Percentiles rank a stretch among this genome's conserved stretches.
phyloP scores from a whole-genome alignment of 1,139 yeast genomes.

The Yamadazyma songkhlaensis region DNA sequence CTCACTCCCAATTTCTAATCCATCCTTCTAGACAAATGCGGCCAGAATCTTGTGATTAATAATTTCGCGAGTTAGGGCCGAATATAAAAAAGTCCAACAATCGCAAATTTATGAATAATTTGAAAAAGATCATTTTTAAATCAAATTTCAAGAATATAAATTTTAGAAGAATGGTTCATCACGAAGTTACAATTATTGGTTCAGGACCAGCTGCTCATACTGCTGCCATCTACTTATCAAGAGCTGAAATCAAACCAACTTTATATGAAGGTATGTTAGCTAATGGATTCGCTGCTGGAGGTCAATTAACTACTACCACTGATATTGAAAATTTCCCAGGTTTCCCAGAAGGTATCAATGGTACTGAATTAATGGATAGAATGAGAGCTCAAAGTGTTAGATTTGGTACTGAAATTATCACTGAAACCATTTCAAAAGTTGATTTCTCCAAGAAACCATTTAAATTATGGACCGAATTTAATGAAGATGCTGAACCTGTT shows the following conservation, averaged over 20 bases:
- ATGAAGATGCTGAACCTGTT: slow-evolving; percentile 83
- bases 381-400: slow-evolving; percentile 86
- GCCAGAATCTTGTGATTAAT: slow-evolving; percentile 9
- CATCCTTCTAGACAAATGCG: not conserved
- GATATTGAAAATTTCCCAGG: slow-evolving; percentile 98
- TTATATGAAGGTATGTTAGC: slow-evolving; percentile 96
- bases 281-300: slow-evolving; percentile 98
- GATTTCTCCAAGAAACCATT: slow-evolving; percentile 86
- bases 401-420: slow-evolving; percentile 90
- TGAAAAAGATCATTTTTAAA: not conserved
- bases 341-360: slow-evolving; percentile 91
- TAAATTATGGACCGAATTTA: slow-evolving; percentile 95
- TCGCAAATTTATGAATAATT: slow-evolving; percentile 1
- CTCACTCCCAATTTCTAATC: no score
- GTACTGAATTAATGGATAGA: slow-evolving; percentile 84
- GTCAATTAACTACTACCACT: slow-evolving; percentile 96
- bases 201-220: slow-evolving; percentile 99
- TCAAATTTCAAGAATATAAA: not conserved
- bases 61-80: slow-evolving; percentile 3
- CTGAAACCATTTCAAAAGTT: slow-evolving; percentile 90
- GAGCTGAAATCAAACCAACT: slow-evolving; percentile 95
- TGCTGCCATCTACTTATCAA: slow-evolving; percentile 92
- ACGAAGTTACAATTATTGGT: slow-evolving; percentile 88
- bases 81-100: slow-evolving; percentile 1
- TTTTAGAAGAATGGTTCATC: slow-evolving; percentile 65